phyloP scores from a whole-genome alignment of 2,329 filamentous ascomycete species.

The Daldinia sp. region DNA sequence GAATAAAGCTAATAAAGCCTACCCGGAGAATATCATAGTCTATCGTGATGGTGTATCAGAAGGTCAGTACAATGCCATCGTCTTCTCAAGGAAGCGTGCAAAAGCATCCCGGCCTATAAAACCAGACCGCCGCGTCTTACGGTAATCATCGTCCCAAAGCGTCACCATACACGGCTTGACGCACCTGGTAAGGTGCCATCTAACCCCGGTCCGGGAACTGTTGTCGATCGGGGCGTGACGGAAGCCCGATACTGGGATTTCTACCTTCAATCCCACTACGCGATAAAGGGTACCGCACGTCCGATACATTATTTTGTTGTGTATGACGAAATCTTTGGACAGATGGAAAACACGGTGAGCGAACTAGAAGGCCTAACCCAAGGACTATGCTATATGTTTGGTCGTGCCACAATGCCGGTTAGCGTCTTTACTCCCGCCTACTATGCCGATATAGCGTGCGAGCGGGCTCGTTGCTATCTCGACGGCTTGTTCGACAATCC shows the following conservation, averaged over 20 bases:
- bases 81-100: conserved; percentile 69
- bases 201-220: conserved; percentile 71
- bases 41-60: conserved; percentile 86
- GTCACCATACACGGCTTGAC: conserved; percentile 82
- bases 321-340: conserved; percentile 67
- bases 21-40: conserved; percentile 76
- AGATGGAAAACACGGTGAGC: conserved; percentile 60
- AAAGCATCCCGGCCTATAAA: conserved; percentile 43
- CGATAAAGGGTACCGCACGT: conserved; percentile 77
- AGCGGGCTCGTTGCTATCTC: conserved; percentile 71
- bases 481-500: not conserved
- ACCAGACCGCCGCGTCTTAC: conserved; percentile 58
- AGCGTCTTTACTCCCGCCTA: conserved; percentile 79
- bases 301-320: conserved; percentile 77
- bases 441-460: conserved; percentile 79
- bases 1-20: conserved; percentile 60
- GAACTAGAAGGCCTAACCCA: conserved; percentile 73
- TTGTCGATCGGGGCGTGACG: conserved; percentile 79
- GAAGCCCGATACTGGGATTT: conserved; percentile 76
- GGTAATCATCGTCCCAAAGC: conserved; percentile 79
- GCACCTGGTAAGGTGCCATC: conserved; percentile 57
- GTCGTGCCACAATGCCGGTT: conserved; percentile 77
- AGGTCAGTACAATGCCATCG: conserved; percentile 73
- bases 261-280: conserved; percentile 76
- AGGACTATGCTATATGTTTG: conserved; percentile 76